Evolutionary conservation across 345 rosid genomes (phyloP), one percentile per base, ranked within the genome.

Genomic region (Conringia planisiliqua): DNA sequence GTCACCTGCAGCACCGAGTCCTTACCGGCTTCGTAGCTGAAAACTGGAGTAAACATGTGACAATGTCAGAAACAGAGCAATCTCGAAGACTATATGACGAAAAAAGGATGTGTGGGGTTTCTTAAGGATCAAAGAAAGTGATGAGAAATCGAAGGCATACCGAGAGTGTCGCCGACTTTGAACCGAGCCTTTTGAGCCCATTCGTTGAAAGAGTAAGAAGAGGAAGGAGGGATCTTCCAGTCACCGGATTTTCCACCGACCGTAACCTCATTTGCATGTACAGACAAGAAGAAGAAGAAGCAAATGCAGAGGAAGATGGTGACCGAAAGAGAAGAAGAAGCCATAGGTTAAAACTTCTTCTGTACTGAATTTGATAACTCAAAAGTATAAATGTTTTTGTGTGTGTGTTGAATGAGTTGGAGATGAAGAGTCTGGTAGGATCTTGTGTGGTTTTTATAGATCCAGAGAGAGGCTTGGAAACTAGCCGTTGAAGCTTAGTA

Each of bases 121-220:
- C 11, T 46, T 17, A 8, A 46, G 11, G 26, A 10, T 9, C 2
- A 24, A 5, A 63, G 11, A 59, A n/a, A 62, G 10, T 17, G 48
- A 39, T 1, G 24, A 3, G 10, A 14, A 30, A 13, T 0, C 8
- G 40, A 47, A 39, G 12, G 12, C 5, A 42, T 85, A 89, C 96
- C 87, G 1, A 92, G 83, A 44, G 77, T 58, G 77, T 92, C 93
- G 26, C 92, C 93, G 35, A 87, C 78, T 52, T 68, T 79, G 81
- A 92, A 92, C 27, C 97, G 93, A 55, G 88, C 40, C 0, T 40
- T 76, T 65, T 71, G 83, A 55, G 96, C 90, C 96, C 97, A 92
- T 39, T 77, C 72, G 69, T 85, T 86, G 67, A 92, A 90, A 20
- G 93, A 82, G 76, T 70, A 82, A 3, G 92, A 70, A 73, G 88